Percentiles rank a stretch among this genome's conserved stretches.
phyloP scores from a whole-genome alignment of 1,139 yeast species.

The Starmera stellimalicola region DNA sequence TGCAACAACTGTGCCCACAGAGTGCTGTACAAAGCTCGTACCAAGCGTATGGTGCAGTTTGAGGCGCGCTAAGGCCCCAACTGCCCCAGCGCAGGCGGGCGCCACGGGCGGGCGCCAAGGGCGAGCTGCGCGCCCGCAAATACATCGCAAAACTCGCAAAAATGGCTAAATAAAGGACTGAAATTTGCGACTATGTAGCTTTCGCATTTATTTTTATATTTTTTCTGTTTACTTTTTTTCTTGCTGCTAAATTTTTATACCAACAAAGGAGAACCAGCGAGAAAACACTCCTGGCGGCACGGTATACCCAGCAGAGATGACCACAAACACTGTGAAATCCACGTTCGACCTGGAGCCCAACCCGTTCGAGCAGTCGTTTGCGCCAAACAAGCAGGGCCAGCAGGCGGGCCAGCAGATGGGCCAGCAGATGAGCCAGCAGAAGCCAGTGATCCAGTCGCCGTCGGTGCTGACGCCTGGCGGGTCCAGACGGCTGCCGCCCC shows the following conservation, averaged over 20 bases:
- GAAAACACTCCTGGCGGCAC: no score
- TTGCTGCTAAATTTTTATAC: no score
- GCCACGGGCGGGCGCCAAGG: neutral
- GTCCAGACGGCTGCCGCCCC: constrained; percentile 43
- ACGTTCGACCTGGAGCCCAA: constrained; percentile 80
- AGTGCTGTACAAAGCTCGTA: constrained; percentile 92
- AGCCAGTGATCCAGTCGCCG: constrained; percentile 30
- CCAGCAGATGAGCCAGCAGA: neutral
- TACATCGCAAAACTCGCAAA: neutral
- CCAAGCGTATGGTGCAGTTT: constrained; percentile 71
- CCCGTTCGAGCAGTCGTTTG: constrained; percentile 93
- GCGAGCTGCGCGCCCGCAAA: neutral
- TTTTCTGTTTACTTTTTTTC: no score
- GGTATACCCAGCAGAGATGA: no score
- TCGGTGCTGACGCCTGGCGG: constrained; percentile 51
- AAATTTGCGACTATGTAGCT: no score
- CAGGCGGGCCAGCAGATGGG: no score
- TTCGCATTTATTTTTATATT: no score
- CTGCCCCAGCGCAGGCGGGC: neutral
- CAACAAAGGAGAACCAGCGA: no score
- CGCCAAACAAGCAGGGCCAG: constrained; percentile 27
- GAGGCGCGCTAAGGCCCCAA: constrained; percentile 16
- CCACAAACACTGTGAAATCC: no score
- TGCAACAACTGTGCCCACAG: constrained; percentile 99
- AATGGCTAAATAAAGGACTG: neutral